phyloP scores from a whole-genome alignment of 2,329 filamentous ascomycete species.

The Ciborinia camelliae region DNA sequence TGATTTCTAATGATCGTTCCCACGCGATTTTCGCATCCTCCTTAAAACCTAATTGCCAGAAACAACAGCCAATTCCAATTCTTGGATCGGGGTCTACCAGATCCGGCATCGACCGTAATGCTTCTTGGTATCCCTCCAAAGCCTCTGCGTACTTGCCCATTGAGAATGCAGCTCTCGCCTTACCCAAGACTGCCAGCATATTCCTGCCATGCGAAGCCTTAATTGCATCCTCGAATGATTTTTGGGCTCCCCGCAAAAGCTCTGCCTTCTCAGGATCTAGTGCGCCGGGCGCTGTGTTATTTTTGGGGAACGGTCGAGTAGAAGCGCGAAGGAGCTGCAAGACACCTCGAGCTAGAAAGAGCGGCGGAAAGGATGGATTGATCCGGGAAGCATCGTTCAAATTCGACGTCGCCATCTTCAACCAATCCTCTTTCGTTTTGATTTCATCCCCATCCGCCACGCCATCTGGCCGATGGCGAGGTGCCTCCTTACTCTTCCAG shows the following conservation, averaged over 20 bases:
- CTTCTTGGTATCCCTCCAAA: conserved; percentile 80
- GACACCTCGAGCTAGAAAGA: conserved; percentile 88
- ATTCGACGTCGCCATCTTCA: conserved; percentile 84
- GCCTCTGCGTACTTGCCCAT: conserved; percentile 83
- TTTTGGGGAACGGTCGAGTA: conserved; percentile 69
- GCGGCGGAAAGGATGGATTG: conserved; percentile 85
- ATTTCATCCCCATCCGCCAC: conserved; percentile 60
- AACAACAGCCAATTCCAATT: conserved; percentile 93
- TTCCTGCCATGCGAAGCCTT: conserved; percentile 82
- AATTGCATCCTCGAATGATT: conserved; percentile 92
- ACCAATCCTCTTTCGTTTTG: conserved; percentile 89
- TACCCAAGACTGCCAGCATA: conserved; percentile 87
- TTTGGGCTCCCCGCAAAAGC: conserved; percentile 77
- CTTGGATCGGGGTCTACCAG: conserved; percentile 90
- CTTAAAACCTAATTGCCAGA: conserved; percentile 95
- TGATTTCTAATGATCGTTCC: conserved; percentile 81
- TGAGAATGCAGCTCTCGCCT: conserved; percentile 81
- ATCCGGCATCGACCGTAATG: conserved; percentile 79
- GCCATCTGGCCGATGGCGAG: conserved; percentile 62
- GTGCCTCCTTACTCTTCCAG: conserved; percentile 66
- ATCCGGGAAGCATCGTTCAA: conserved; percentile 95
- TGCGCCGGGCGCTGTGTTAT: conserved; percentile 43
- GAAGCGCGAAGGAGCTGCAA: conserved; percentile 85
- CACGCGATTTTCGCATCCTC: conserved; percentile 88
- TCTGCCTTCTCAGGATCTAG: conserved; percentile 73